phyloP scores from a whole-genome alignment of 305 asterid genomes.

The Fraxinus latifolia region DNA sequence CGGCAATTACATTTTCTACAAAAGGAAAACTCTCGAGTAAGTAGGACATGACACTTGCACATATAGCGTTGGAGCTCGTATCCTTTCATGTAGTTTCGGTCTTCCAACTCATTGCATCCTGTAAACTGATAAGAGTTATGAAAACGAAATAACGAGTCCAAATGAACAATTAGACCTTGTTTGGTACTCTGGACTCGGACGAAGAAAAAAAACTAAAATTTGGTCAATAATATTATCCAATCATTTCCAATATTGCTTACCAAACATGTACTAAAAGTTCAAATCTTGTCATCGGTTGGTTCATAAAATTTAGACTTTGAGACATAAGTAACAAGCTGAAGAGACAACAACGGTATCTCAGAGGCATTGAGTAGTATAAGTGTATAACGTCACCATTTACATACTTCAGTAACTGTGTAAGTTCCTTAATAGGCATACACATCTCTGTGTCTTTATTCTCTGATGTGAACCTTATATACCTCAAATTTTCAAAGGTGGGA shows the following conservation, averaged over 20 bases:
- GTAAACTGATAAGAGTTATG: not conserved
- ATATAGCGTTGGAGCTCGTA: conserved; percentile 12
- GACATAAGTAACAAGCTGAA: not conserved
- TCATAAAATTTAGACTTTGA: not conserved
- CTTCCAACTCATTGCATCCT: conserved; percentile 25
- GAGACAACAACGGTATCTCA: conserved; percentile 25
- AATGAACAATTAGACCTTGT: not conserved
- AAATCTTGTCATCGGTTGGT: not conserved
- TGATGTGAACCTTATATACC: not conserved
- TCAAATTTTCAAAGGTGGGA: conserved; percentile 43
- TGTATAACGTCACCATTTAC: conserved; percentile 1
- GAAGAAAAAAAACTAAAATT: not conserved
- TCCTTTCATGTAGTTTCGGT: conserved; percentile 12
- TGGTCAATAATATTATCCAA: not conserved
- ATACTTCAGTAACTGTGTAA: conserved; percentile 19
- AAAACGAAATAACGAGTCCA: not conserved
- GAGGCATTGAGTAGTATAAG: conserved; percentile 21
- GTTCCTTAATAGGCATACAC: conserved; percentile 18
- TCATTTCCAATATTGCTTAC: not conserved
- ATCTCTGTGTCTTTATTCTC: conserved; percentile 28
- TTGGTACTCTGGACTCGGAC: not conserved
- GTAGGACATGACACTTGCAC: conserved; percentile 32
- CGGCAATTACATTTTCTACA: conserved; percentile 27
- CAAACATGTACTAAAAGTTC: not conserved
- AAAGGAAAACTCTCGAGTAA: conserved; percentile 39